Evolutionary conservation across 305 asterid species (phyloP), one percentile per base, ranked within the genome.

Genomic region (Rubia peregrina): DNA sequence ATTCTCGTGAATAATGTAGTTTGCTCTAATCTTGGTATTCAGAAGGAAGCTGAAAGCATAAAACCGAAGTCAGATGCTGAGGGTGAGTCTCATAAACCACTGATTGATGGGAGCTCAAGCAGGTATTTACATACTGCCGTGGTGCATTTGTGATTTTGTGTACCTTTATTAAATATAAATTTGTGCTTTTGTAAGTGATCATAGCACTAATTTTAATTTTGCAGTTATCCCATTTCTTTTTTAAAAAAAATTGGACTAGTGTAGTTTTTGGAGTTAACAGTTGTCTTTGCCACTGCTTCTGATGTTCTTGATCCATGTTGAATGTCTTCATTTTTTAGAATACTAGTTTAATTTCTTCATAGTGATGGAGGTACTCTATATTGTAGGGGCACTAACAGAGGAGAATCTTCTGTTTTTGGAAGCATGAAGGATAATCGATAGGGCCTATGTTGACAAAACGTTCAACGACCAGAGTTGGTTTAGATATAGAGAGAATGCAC

Each of bases 381-480:
- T 61, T 78, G 67, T 76, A 94, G 99, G 85, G 91, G 98, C 97
- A 68, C 91, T 94, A 44, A 89, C 73, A 24, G 97, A 91, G 85
- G 98, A 94, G 81, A 91, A 94, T 80, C 90, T 87, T 75, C 96
- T 91, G 42, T 94, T 94, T 77, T 68, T 94, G 85, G 99, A 94
- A 86, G 97, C 99, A 2, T 94, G 99, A 98, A 85, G 98, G 85
- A 90, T 92, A 49, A 75, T 94, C 67, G 98, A 94, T 81, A 95
- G 98, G 63, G 99, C 97, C 57, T 94, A 89, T 83, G 83, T 94
- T 74, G 99, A 94, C 83, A 94, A 94, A 72, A 85, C 76, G 70
- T 94, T 94, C 85, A 94, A 91, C 55, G 99, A 98, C 56, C 99
- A 91, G 82, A 94, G 95, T 82, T 94, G 99, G 99, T 94, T 94